These are phyloP conservation scores for Camellia sinensis DNA, from an alignment of 148 eudicot genomes.

Conservation along the genomic window DNA sequence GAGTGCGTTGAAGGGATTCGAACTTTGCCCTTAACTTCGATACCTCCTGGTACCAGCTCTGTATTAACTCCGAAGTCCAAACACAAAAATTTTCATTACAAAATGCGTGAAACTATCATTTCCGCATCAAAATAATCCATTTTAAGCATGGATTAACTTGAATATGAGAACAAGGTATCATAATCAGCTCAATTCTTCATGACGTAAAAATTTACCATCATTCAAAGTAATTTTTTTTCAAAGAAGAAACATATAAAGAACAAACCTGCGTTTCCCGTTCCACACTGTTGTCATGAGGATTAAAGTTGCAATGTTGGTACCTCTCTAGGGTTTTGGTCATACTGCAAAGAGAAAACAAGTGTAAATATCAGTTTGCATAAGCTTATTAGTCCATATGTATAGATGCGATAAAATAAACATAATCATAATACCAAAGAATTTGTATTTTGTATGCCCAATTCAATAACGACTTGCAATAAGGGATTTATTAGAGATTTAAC, in stretches of 20 bases:
- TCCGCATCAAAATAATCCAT: background rate
- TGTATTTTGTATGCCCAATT: background rate
- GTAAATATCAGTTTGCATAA: background rate
- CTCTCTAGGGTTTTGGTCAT: slow-evolving; percentile 47
- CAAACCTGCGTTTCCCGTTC: slow-evolving; percentile 56
- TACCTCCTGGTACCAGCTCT: slow-evolving; percentile 87
- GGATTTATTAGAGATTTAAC: too few species aligned
- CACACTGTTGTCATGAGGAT: slow-evolving; percentile 34
- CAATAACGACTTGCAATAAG: too few species aligned
- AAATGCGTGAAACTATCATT: background rate
- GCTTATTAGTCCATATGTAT: background rate
- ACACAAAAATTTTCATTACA: background rate
- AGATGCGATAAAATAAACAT: background rate
- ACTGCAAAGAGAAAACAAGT: slow-evolving; percentile 26
- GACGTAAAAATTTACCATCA: background rate
- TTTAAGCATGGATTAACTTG: background rate
- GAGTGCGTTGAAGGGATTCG: slow-evolving; percentile 68
- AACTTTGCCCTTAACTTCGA: slow-evolving; percentile 64
- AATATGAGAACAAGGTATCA: background rate
- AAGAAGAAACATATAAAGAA: background rate
- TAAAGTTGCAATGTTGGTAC: slow-evolving; percentile 48
- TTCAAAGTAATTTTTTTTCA: too few species aligned
- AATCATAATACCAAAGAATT: background rate
- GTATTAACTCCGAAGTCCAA: slow-evolving; percentile 9
- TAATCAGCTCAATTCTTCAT: background rate